phyloP scores from a whole-genome alignment of 192 early-diverging fungal species.

The Backusella tuberculispora region DNA sequence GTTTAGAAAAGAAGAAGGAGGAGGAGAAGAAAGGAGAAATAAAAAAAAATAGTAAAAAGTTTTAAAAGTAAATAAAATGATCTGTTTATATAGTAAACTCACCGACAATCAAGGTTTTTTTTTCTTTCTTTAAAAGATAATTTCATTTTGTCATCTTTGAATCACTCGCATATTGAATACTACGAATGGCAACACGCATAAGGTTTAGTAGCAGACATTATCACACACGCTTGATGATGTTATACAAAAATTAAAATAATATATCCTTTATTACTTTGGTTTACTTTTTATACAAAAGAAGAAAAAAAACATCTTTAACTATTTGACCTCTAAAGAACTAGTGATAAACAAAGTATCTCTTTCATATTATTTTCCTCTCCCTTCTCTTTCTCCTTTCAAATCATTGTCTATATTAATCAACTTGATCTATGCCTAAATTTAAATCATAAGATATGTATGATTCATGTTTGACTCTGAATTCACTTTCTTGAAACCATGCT shows the following conservation, averaged over 20 bases:
- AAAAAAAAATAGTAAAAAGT: neutral
- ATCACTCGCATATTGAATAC: neutral
- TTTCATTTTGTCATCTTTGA: conserved; percentile 13
- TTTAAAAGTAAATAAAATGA: neutral
- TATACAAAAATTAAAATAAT: neutral
- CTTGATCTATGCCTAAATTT: neutral
- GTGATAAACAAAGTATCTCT: too few species aligned
- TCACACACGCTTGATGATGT: neutral
- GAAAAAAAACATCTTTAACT: too few species aligned
- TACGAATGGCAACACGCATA: conserved; percentile 5
- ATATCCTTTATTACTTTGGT: neutral
- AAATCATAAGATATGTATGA: too few species aligned
- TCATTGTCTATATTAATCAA: neutral
- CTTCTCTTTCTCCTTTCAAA: neutral
- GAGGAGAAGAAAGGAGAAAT: neutral
- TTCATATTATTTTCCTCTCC: neutral
- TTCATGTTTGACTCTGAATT: too few species aligned
- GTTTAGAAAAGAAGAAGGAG: neutral
- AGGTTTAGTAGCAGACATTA: neutral
- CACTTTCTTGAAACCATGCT: neutral
- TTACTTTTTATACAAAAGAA: neutral
- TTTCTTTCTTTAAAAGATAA: neutral
- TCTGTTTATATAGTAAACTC: conserved; percentile 2
- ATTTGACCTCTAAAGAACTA: too few species aligned
- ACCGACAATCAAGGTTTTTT: neutral